Evolutionary conservation across 169 alveolate genomes (phyloP), one percentile per base, ranked within the genome.

Genomic region (Plasmodium knowlesi): DNA sequence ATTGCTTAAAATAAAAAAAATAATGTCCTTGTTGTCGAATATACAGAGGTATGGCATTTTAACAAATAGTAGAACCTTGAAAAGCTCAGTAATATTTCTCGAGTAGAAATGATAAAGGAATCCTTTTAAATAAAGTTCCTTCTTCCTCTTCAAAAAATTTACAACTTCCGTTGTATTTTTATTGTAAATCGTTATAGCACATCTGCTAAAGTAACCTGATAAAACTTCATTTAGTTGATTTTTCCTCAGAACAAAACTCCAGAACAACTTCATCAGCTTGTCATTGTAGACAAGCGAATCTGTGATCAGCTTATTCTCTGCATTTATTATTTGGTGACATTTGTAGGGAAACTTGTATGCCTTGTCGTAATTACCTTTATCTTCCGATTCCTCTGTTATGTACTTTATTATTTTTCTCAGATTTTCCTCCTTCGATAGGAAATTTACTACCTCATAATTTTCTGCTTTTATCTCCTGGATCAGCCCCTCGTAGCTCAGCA

Each of bases 21-120:
- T 86, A 19, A 86, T 86, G 30, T 86, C 67, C 30, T 86, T 86
- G n/a, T 74, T 86, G 37, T 86, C 93, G 67, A 86, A 86, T 50
- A 86, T 76, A 22, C 82, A 74, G 14, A 86, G 34, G 76, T 86
- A 86, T 1, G 93, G 93, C 19, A 74, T 53, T 25, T 86, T 86
- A 14, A 86, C 93, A 86, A 86, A 86, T 5, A 86, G 70, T 19
- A 86, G 28, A 1, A 86, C 93, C 76, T 86, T 86, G 34, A 86
- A 86, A 10, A 86, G 30, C 54, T 86, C 93, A 2, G 93, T 86
- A 53, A 86, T 86, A 86, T 86, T 86, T 86, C 93, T 86, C 0
- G 93, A 86, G 67, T 86, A 85, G 28, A 85, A 85, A 74, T 85
- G 93, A 85, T 74, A 86, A 22, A 86, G 30, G 81, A 86, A 86